Evolutionary conservation across 176 grass and related monocot species (phyloP).

Genomic region (Miscanthus lutarioriparius): DNA sequence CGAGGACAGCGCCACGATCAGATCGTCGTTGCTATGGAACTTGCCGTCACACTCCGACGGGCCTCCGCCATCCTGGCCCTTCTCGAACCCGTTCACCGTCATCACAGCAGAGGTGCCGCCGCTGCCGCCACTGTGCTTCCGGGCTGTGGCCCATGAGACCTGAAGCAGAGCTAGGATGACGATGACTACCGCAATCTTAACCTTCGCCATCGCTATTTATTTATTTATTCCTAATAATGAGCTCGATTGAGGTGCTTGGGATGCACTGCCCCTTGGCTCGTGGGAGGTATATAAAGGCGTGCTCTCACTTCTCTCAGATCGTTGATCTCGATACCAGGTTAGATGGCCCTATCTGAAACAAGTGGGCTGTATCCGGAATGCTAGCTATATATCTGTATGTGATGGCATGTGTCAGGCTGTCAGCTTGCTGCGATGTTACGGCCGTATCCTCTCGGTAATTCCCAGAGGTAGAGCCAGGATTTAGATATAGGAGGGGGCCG

Average conservation of each 20-base stretch:
- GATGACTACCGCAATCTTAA: neutral
- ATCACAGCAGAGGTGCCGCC: constrained; percentile 18
- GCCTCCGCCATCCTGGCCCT: too few relatives aligned
- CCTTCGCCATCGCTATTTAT: neutral
- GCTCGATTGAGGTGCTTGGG: neutral
- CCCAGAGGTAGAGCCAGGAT: too few relatives aligned
- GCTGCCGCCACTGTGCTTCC: neutral
- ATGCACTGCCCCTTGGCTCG: neutral
- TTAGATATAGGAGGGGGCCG: too few relatives aligned
- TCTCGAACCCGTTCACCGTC: too few relatives aligned
- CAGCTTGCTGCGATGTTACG: neutral
- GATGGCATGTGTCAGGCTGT: neutral
- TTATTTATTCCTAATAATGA: too few relatives aligned
- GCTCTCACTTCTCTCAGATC: neutral
- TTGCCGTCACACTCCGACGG: neutral
- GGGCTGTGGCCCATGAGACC: neutral
- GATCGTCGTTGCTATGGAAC: constrained; percentile 43
- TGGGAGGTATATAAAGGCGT: neutral
- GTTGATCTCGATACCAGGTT: neutral
- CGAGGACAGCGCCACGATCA: constrained; percentile 44
- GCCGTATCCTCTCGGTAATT: neutral
- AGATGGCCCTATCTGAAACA: neutral
- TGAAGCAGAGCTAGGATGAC: neutral
- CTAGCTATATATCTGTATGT: too few relatives aligned
- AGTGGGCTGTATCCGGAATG: too few relatives aligned